Percentiles rank a stretch among this genome's conserved stretches.
Conservation (phyloP, 179 eudicot species). For the Pouteria campechiana region DNA sequence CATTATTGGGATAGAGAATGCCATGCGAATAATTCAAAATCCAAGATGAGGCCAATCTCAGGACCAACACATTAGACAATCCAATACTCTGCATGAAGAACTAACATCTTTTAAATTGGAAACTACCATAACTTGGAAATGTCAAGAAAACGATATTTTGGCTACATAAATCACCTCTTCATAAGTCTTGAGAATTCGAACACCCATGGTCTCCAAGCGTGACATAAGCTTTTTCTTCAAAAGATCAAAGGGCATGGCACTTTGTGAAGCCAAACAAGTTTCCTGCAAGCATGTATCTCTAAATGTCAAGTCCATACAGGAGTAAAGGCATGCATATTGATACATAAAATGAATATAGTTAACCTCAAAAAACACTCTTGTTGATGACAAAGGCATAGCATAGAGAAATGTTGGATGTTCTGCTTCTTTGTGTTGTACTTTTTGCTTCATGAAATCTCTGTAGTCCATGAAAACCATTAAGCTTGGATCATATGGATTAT, state of each 20-base stretch:
- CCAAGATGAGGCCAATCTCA: no score
- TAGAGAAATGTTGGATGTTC: constrained; percentile 88
- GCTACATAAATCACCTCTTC: constrained; percentile 76
- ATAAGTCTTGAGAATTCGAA: constrained; percentile 50
- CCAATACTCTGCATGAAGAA: no score
- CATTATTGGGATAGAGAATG: no score
- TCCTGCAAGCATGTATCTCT: constrained; percentile 36
- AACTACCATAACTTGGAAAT: no score
- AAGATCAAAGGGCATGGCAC: constrained; percentile 91
- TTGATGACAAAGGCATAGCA: constrained; percentile 93
- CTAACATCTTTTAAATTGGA: no score
- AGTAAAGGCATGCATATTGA: no score
- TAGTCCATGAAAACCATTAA: constrained; percentile 99
- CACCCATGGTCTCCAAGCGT: constrained; percentile 77
- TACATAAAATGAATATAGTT: constrained; percentile 4
- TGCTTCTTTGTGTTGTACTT: constrained; percentile 38
- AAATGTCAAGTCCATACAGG: no score
- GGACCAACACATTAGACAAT: no score
- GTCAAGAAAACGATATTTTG: no score
- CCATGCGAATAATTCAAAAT: no score
- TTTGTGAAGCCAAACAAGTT: constrained; percentile 94
- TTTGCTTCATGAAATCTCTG: constrained; percentile 53
- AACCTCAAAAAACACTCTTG: constrained; percentile 93
- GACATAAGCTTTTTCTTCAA: constrained; percentile 72
- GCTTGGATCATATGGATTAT: constrained; percentile 75